phyloP scores from a whole-genome alignment of 257 asterid genomes.

The Solanum appendiculatum region DNA sequence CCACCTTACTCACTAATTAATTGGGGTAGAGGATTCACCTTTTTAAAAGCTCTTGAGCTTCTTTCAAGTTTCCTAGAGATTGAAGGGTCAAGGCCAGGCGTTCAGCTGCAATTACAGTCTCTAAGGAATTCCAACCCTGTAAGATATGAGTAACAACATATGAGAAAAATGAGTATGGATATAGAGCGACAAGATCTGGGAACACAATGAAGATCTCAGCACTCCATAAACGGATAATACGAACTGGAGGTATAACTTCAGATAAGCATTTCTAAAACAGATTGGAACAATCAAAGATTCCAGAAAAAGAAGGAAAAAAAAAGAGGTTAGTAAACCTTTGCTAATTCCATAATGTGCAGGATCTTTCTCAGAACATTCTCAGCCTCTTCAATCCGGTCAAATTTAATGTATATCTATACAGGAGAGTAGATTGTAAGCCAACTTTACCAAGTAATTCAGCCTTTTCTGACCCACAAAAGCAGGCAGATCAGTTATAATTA shows the following conservation, averaged over 20 bases:
- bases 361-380: conserved; percentile 62
- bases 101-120: conserved; percentile 75
- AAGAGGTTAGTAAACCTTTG: conserved; percentile 44
- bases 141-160: conserved; percentile 3
- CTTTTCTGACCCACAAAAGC: not conserved
- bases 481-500: not conserved
- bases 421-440: not conserved
- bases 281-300: not conserved
- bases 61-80: conserved; percentile 49
- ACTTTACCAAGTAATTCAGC: not conserved
- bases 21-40: conserved; percentile 31
- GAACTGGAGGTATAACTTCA: not conserved
- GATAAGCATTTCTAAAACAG: not conserved
- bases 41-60: conserved; percentile 71
- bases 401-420: conserved; percentile 51
- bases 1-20: conserved; percentile 12
- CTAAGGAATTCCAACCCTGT: conserved; percentile 83
- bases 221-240: not conserved
- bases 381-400: conserved; percentile 55
- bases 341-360: conserved; percentile 60
- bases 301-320: not conserved
- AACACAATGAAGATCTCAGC: not conserved
- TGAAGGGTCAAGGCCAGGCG: conserved; percentile 74
- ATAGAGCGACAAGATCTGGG: not conserved
- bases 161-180: not conserved